Base-by-base conservation (phyloP, 2,329 filamentous ascomycete species). In the Fusarium lyarnte region DNA sequence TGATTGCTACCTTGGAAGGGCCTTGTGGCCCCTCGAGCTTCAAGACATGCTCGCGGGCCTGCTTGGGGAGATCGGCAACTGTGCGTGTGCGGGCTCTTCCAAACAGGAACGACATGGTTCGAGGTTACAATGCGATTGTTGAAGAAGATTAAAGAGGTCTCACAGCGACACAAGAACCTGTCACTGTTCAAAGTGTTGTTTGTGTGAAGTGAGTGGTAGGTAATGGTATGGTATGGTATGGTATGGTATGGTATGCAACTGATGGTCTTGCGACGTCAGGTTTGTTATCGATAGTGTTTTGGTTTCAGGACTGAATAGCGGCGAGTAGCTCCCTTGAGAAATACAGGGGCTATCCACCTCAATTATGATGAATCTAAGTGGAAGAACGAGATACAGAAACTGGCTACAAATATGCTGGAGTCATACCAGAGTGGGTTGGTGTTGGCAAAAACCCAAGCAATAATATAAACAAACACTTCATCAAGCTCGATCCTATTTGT, bases 51-150 rank as follows among this genome's bases (percentile, higher is more conserved):
- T 89, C 87, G 66, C 85, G 84, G 47, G 87, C 87, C 78, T 89
- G 87, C 76, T 86, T 87, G 63, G 87, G 84, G 45, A 89, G 81
- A 76, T 89, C 87, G 51, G 85, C 82, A 29, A 85, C 84, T 62
- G 87, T 84, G 73, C 87, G 84, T 72, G 85, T 84, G 68, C 86
- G 83, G 60, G 84, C 84, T 76, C 87, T 83, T 65, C 86, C 86
- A 72, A 89, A 89, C 52, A 89, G 80, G 77, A 89, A 89, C 36
- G 87, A 87, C 86, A 88, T 88, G 51, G 46, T 33, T 64, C 36
- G 33, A 51, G 53, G 42, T 42, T 51, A 54, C 63, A 59, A 47
- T 38, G 41, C 23, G 43, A 21, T 47, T 29, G 35, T 33, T 29
- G 38, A n/a, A 51, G 31, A 39, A 27, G 25, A 33, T 36, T 23